A percentile compares a stretch with the other conserved stretches of the same genome.
These are phyloP conservation scores for Backusella macrospora DNA, from an alignment of 192 early-diverging fungal genomes.

Conservation along the genomic window DNA sequence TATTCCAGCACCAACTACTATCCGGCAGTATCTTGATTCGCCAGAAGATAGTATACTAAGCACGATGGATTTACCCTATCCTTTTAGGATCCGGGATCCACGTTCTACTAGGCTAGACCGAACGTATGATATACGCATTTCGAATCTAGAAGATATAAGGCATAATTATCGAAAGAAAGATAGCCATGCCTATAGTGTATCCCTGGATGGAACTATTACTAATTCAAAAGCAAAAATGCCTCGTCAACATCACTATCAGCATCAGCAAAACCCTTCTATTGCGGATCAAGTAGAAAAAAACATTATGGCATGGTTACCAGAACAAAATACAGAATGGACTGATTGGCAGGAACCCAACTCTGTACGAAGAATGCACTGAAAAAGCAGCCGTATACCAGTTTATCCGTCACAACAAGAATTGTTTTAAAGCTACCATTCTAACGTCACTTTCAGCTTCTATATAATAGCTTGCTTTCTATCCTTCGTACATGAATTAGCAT, in stretches of 20 bases:
- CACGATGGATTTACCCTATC: not conserved
- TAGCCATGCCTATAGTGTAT: not conserved
- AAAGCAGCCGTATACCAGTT: not conserved
- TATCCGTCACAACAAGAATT: not conserved
- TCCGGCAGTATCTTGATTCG: not conserved
- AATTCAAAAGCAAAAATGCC: not conserved
- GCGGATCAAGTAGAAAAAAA: not conserved
- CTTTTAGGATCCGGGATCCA: conserved; percentile 1
- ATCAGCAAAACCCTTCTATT: not conserved
- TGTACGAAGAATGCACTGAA: not conserved
- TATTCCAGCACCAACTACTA: conserved; percentile 7
- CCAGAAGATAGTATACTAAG: not conserved
- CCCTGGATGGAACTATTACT: not conserved
- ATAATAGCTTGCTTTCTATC: too few species aligned
- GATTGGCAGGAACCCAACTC: conserved; percentile 1
- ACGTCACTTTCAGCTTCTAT: not conserved
- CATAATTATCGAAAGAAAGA: not conserved
- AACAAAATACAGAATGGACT: not conserved
- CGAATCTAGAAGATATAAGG: not conserved
- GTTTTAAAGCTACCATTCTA: not conserved
- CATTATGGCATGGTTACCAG: conserved; percentile 2
- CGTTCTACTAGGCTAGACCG: not conserved
- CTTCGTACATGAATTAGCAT: too few species aligned
- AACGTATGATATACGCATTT: not conserved
- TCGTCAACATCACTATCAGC: not conserved